A percentile compares a stretch with the other conserved stretches of the same genome.
Evolutionary conservation across 352 stramenopile species (phyloP).

Genomic region (Phytophthora cryptogea): DNA sequence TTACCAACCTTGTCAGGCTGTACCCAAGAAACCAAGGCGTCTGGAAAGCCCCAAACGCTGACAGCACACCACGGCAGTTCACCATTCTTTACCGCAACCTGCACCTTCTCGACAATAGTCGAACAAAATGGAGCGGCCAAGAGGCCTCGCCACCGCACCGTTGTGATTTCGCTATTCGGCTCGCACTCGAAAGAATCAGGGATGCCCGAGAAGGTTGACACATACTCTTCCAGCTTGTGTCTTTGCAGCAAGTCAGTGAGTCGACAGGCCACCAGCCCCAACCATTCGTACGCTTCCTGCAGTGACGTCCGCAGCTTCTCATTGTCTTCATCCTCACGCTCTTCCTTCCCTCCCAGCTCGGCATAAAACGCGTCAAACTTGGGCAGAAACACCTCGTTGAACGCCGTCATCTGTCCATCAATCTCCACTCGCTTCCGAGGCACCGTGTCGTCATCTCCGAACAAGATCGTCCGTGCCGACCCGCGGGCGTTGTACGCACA

Average conservation of each 20-base stretch:
- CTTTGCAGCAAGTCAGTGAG: slow-evolving; percentile 60
- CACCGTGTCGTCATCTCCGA: slow-evolving; percentile 69
- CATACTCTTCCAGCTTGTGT: slow-evolving; percentile 68
- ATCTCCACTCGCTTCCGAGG: slow-evolving; percentile 68
- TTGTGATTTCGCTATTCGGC: slow-evolving; percentile 40
- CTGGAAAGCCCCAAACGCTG: slow-evolving; percentile 80
- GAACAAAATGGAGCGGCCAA: slow-evolving; percentile 60
- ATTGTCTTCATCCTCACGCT: slow-evolving; percentile 14
- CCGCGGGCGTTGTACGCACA: slow-evolving; percentile 75
- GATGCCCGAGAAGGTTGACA: slow-evolving; percentile 68
- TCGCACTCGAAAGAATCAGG: slow-evolving; percentile 48
- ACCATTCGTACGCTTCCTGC: slow-evolving; percentile 72
- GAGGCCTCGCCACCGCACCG: slow-evolving; percentile 79
- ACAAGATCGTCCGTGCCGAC: slow-evolving; percentile 62
- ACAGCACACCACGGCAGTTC: slow-evolving; percentile 71
- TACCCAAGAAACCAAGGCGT: slow-evolving; percentile 72
- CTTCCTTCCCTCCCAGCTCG: slow-evolving; percentile 13
- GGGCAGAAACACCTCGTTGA: slow-evolving; percentile 60
- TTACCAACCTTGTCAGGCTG: slow-evolving; percentile 43
- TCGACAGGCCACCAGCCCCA: slow-evolving; percentile 70
- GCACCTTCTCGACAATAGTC: slow-evolving; percentile 55
- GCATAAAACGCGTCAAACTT: slow-evolving; percentile 53
- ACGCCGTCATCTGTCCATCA: slow-evolving; percentile 43
- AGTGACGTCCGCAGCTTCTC: slow-evolving; percentile 42
- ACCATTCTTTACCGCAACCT: slow-evolving; percentile 47